Conservation (phyloP, 257 asterid genomes). For the Salvia splendens region DNA sequence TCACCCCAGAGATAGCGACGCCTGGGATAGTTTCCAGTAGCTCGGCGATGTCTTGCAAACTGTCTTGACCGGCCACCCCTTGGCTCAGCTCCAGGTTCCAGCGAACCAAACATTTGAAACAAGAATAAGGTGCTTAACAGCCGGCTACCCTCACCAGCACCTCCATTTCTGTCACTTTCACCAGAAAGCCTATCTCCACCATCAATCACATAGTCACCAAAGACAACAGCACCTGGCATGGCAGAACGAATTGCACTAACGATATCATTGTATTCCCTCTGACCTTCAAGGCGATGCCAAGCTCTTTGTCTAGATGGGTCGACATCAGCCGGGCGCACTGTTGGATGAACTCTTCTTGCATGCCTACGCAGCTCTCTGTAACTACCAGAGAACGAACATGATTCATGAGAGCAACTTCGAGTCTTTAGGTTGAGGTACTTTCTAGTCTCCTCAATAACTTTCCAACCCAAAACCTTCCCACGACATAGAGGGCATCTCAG, state of each 20-base stretch:
- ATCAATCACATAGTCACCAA: slow-evolving; percentile 88
- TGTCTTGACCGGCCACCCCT: slow-evolving; percentile 72
- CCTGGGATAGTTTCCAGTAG: slow-evolving; percentile 51
- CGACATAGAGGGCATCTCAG: slow-evolving; percentile 90
- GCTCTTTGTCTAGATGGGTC: slow-evolving; percentile 80
- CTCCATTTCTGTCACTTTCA: slow-evolving; percentile 38
- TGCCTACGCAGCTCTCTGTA: slow-evolving; percentile 77
- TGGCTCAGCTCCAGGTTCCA: slow-evolving; percentile 52
- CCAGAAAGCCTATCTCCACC: slow-evolving; percentile 53
- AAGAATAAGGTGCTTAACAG: slow-evolving; percentile 73
- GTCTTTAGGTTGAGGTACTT: slow-evolving; percentile 70
- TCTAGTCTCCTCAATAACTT: slow-evolving; percentile 75
- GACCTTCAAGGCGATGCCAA: slow-evolving; percentile 76
- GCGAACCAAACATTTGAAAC: slow-evolving; percentile 82
- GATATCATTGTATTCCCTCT: slow-evolving; percentile 75
- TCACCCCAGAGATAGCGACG: slow-evolving; percentile 83
- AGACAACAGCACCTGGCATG: slow-evolving; percentile 81
- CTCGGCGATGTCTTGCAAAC: slow-evolving; percentile 62
- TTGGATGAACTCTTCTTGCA: slow-evolving; percentile 83
- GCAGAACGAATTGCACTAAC: slow-evolving; percentile 79
- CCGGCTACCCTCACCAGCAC: slow-evolving; percentile 51
- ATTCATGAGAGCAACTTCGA: slow-evolving; percentile 75
- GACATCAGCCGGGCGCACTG: slow-evolving; percentile 76
- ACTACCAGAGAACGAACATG: slow-evolving; percentile 70
- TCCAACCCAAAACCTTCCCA: slow-evolving; percentile 75